Base-by-base conservation (phyloP, 129 eudicot species). In the Flaveria ramosissima region DNA sequence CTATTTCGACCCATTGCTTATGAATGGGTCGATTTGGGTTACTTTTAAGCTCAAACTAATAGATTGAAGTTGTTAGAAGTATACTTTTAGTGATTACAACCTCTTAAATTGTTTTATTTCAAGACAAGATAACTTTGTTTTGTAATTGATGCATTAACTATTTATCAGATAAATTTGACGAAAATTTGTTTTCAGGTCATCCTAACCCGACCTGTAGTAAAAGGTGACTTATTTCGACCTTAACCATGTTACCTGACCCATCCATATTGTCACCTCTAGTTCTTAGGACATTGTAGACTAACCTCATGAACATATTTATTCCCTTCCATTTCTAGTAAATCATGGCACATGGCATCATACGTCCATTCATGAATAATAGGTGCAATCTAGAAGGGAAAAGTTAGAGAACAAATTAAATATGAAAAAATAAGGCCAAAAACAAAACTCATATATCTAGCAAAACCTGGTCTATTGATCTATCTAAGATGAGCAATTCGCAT, bases 341-440 rank as follows among this genome's bases (percentile, higher is more conserved):
- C 98, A 86, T 82, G 98, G 77, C 96, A 91, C 96, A 93, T 91
- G 71, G 98, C 98, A 83, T 93, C 98, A 83, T 93, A 93, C 1
- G 98, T 93, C 98, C 98, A 93, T 78, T 93, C 98, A 81, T 93
- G 98, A 73, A 93, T 93, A 5, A 93, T 77, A 10, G 98, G 98
- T 72, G 98, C 93, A 79, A 93, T 84, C 98, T 93, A 83, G 24
- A 70, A 24, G 70, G 71, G 32, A 20, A 47, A 73, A 74, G 36
- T 16, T n/a, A 68, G 59, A 41, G 48, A 46, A 19, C 24, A 72
- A 68, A 36, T 66, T 11, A 75, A 56, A 68, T 30, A 61, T 53
- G 55, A 67, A 23, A 68, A 48, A 24, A 14, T 59, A 10, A 43
- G 14, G 41, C 75, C 68, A 19, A 47, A 48, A 41, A 8, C 2